phyloP scores from a whole-genome alignment of 1,284 basidiomycete species.

The Sparassis latifolia region DNA sequence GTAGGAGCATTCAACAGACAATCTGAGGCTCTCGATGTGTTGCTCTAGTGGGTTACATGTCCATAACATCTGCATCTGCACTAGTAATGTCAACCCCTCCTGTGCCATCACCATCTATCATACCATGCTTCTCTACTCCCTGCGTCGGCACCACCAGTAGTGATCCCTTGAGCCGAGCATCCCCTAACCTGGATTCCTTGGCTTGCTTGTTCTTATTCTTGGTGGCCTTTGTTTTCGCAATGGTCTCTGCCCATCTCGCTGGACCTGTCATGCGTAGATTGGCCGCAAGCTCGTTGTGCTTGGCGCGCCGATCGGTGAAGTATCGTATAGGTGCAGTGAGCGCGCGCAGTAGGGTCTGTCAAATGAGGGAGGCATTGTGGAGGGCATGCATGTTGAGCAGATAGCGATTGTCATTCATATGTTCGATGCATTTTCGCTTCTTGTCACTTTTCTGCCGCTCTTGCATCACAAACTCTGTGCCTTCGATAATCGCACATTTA shows the following conservation, averaged over 20 bases:
- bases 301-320: background rate
- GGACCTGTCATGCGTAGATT: background rate
- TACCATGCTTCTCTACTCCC: too few species aligned
- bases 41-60: too few species aligned
- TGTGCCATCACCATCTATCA: too few species aligned
- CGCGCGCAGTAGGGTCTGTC: background rate
- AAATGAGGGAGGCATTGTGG: background rate
- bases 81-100: too few species aligned
- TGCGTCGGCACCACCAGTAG: too few species aligned
- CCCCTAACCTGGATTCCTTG: too few species aligned
- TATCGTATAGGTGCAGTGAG: background rate
- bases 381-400: background rate
- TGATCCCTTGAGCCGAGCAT: too few species aligned
- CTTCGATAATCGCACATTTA: constrained; percentile 4
- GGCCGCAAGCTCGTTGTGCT: background rate
- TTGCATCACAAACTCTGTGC: background rate
- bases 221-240: background rate
- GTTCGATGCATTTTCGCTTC: background rate
- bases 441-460: background rate
- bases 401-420: background rate
- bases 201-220: background rate
- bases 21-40: too few species aligned
- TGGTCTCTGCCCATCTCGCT: background rate
- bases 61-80: too few species aligned
- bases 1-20: too few species aligned